Conservation (phyloP, 2,329 filamentous ascomycete species). For the Clonostachys rhizophaga region DNA sequence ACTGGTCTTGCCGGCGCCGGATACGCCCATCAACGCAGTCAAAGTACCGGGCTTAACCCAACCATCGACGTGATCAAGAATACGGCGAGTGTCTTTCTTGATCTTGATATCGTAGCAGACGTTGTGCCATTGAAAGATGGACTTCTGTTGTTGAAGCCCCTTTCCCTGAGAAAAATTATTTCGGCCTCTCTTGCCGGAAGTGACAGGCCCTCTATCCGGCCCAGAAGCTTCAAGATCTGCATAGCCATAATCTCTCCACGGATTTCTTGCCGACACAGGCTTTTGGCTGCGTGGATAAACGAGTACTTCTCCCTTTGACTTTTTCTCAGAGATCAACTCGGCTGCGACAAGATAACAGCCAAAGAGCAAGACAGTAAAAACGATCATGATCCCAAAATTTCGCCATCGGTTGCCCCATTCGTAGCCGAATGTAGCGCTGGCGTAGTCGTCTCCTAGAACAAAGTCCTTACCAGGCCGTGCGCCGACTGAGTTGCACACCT, state of each 20-base stretch:
- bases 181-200: no score
- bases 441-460: slow-evolving; percentile 55
- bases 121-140: slow-evolving; percentile 63
- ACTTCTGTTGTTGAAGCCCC: slow-evolving; percentile 27
- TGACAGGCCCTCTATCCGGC: no score
- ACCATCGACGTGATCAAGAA: slow-evolving; percentile 78
- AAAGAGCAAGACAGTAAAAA: slow-evolving; percentile 46
- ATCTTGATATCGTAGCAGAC: slow-evolving; percentile 71
- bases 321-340: slow-evolving; percentile 33
- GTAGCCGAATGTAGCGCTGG: slow-evolving; percentile 52
- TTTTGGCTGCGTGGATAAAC: slow-evolving; percentile 38
- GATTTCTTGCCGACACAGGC: slow-evolving; percentile 44
- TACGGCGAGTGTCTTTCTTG: slow-evolving; percentile 55
- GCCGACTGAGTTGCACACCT: no score
- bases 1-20: slow-evolving; percentile 7
- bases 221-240: slow-evolving; percentile 15
- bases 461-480: slow-evolving; percentile 32
- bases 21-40: slow-evolving; percentile 73
- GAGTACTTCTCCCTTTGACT: slow-evolving; percentile 52
- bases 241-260: slow-evolving; percentile 39
- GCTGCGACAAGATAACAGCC: slow-evolving; percentile 25
- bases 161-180: no score
- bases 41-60: slow-evolving; percentile 88
- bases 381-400: slow-evolving; percentile 59
- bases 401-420: slow-evolving; percentile 43